Conservation (phyloP, 192 early-diverging fungal genomes). For the Radiomyces spectabilis region DNA sequence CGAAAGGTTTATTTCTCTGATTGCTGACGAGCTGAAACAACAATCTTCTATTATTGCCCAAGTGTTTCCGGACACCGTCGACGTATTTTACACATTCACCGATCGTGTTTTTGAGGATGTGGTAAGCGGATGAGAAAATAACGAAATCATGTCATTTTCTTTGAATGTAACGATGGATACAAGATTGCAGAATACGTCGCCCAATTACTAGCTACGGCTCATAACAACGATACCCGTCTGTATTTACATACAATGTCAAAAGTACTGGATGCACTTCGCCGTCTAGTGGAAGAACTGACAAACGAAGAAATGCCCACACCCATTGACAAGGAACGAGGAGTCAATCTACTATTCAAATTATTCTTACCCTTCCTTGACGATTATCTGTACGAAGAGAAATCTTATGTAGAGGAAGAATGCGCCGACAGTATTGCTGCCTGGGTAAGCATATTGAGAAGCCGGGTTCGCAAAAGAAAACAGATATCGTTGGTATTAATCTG, state of each 20-base stretch:
- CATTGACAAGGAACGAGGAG: constrained; percentile 42
- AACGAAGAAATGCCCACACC: constrained; percentile 29
- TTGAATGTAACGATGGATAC: neutral
- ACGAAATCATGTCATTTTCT: neutral
- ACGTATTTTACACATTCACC: constrained; percentile 65
- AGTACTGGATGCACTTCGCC: constrained; percentile 47
- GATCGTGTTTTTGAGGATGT: constrained; percentile 80
- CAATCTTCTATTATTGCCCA: constrained; percentile 57
- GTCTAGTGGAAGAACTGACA: constrained; percentile 41
- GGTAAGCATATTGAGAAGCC: too few species aligned
- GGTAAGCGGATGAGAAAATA: constrained; percentile 9
- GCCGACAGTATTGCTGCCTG: constrained; percentile 60
- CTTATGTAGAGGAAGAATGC: constrained; percentile 48
- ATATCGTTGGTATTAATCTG: neutral
- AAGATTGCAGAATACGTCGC: constrained; percentile 69
- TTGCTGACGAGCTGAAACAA: constrained; percentile 56
- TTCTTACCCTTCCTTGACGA: constrained; percentile 58
- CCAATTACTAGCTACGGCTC: constrained; percentile 54
- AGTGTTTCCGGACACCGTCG: constrained; percentile 60
- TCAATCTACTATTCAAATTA: constrained; percentile 46
- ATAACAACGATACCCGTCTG: constrained; percentile 45
- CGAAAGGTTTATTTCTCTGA: constrained; percentile 55
- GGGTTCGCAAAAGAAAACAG: too few species aligned
- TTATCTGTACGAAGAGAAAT: constrained; percentile 62
- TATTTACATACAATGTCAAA: constrained; percentile 67